Evolutionary conservation across 495 filamentous ascomycete species (phyloP), one percentile per base, ranked within the genome.

Genomic region (Tirmania nivea): DNA sequence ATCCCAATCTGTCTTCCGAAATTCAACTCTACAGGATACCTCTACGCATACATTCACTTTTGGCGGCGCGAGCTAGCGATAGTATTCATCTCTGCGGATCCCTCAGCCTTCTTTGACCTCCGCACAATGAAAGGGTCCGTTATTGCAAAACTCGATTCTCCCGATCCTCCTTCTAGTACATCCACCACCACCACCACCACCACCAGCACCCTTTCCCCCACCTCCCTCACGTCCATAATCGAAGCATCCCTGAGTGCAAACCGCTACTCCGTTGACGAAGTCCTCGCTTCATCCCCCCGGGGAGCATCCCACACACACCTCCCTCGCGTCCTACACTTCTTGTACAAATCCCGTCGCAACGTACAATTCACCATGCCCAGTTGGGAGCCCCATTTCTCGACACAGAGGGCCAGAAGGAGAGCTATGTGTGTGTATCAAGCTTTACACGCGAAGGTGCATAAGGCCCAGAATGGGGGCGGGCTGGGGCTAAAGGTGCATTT

Each of bases 31-130:
- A 82, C 79, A 49, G 92, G 92, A n/a, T 96, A 90, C 65, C 74
- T 99, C 2, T 94, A 96, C 70, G 95, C 95, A 84, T 99, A 95
- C 64, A 89, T 96, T 65, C 90, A 84, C 68, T 99, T 95, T 63
- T 74, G 96, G 52, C 72, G 75, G 57, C 58, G 57, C 48, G 83
- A 86, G 42, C 77, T 89, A n/a, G 89, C 88, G 19, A 78, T 95
- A 25, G 74, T 99, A 11, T 75, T 99, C 51, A 94, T 96, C 62
- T 92, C 84, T 63, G 76, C 90, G 4, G 78, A 93, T 53, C 92
- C 88, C 59, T 88, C 96, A 65, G 79, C 79, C 56, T 96, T 99
- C 67, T 95, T 81, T 67, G 83, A 88, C 54, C 73, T 96, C 60
- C 76, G 86, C 61, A 71, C 73, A 49, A 94, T 95, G 84, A 79